Conservation (phyloP, 352 stramenopile genomes). For the Phytophthora aleatoria region DNA sequence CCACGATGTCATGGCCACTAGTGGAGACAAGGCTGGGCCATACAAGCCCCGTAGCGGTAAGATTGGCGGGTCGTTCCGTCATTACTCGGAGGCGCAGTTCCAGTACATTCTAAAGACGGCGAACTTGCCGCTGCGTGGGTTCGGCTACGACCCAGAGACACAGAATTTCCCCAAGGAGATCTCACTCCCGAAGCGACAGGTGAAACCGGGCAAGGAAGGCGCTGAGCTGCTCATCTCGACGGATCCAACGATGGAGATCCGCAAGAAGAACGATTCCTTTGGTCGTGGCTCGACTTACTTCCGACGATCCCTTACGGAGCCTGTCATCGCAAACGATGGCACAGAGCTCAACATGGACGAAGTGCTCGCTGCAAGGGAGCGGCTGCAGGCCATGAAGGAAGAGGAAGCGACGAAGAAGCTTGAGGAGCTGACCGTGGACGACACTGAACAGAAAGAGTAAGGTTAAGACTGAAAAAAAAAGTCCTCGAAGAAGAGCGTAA, state of each 20-base stretch:
- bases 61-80: constrained; percentile 82
- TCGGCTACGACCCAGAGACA: constrained; percentile 86
- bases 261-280: constrained; percentile 79
- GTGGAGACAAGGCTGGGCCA: constrained; percentile 66
- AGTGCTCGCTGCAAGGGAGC: constrained; percentile 60
- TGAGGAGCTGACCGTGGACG: constrained; percentile 18
- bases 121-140: constrained; percentile 77
- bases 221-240: constrained; percentile 68
- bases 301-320: constrained; percentile 73
- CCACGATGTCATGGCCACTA: constrained; percentile 56
- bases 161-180: constrained; percentile 81
- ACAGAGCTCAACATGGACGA: constrained; percentile 88
- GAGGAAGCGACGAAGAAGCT: constrained; percentile 26
- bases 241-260: constrained; percentile 67
- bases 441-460: constrained; percentile 20
- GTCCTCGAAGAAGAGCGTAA: constrained; percentile 1
- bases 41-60: constrained; percentile 88
- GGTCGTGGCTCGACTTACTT: constrained; percentile 84
- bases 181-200: constrained; percentile 73
- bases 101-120: constrained; percentile 81
- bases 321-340: constrained; percentile 79
- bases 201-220: constrained; percentile 68
- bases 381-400: constrained; percentile 41
- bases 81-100: constrained; percentile 86
- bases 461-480: constrained; percentile 2